phyloP scores from a whole-genome alignment of 2,329 filamentous ascomycete genomes.

The Colletotrichum sp. region DNA sequence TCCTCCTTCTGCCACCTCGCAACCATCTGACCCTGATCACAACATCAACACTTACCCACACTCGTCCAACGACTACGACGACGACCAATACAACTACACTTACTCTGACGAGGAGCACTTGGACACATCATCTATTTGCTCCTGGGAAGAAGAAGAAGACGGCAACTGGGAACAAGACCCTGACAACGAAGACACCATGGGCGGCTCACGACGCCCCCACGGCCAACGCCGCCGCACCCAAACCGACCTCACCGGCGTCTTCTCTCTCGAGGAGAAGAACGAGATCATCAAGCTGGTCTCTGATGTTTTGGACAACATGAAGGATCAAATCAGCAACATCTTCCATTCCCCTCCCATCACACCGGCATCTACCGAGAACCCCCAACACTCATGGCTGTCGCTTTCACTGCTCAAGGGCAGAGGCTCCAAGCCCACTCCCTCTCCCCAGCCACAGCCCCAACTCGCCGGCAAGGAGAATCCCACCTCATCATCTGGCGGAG shows the following conservation, averaged over 20 bases:
- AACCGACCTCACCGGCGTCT: conserved; percentile 55
- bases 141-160: conserved; percentile 20
- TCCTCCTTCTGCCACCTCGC: conserved; percentile 10
- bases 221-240: conserved; percentile 14
- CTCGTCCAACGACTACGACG: conserved; percentile 6
- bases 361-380: conserved; percentile 33
- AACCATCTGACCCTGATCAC: background rate
- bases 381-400: conserved; percentile 39
- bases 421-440: background rate
- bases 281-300: conserved; percentile 58
- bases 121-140: conserved; percentile 19
- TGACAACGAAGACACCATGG: conserved; percentile 11
- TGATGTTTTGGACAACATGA: conserved; percentile 61
- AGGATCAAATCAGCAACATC: conserved; percentile 53
- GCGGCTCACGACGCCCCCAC: conserved; percentile 13
- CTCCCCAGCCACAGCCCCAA: conserved; percentile 5
- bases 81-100: conserved; percentile 14
- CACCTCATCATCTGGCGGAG: conserved; percentile 9
- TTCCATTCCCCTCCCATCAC: conserved; percentile 53
- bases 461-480: conserved; percentile 2
- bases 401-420: conserved; percentile 33
- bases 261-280: conserved; percentile 53
- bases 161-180: conserved; percentile 13
- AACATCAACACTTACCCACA: conserved; percentile 9
- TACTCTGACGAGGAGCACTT: conserved; percentile 14